Base-by-base conservation (phyloP, 2,329 filamentous ascomycete genomes). In the Aspergillus floridensis region DNA sequence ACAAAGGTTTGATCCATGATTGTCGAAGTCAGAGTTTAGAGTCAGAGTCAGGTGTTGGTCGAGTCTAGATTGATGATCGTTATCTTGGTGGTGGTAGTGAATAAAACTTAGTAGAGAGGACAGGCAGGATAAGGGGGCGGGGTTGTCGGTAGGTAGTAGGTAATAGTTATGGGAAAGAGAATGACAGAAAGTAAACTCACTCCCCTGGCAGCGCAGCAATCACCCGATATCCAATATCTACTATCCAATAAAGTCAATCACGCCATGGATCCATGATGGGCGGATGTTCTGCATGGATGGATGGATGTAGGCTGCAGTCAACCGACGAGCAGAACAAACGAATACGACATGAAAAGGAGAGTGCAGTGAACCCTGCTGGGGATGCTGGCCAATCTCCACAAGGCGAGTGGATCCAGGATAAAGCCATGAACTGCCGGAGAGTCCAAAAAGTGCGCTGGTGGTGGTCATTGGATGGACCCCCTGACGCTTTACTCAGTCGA, bases 361-460 rank as follows among this genome's bases (percentile, higher is more conserved):
- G 48, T 21, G 14, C 11, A 46, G 24, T 29, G 46, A 49, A 46
- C 53, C 53, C 53, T 49, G 48, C 3, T 22, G 46, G 22, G 12
- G 7, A 7, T 29, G 12, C 24, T 44, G 14, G 38, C 38, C 38
- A 49, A 44, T 32, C 48, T 14, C 49, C 54, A 56, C 59, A 52
- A 54, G 47, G 6, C 46, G 29, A 59, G 58, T 58, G 59, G 61
- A 53, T 26, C 26, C 26, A 26, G 26, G 26, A 16, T 19, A 6
- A 21, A 46, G 49, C 58, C 63, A 64, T 56, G 65, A 67, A 67
- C 64, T 47, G 53, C 48, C 58, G 60, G 62, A 29, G 59, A 59
- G 49, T 46, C 22, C 24, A 19, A 49, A 21, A 31, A 21, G 14
- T 49, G 31, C 22, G 35, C 38, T 41, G 35, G 5, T 19, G 22